Evolutionary conservation across 1,139 yeast genomes (phyloP), one percentile per base, ranked within the genome.

Genomic region (Pichia sp.): DNA sequence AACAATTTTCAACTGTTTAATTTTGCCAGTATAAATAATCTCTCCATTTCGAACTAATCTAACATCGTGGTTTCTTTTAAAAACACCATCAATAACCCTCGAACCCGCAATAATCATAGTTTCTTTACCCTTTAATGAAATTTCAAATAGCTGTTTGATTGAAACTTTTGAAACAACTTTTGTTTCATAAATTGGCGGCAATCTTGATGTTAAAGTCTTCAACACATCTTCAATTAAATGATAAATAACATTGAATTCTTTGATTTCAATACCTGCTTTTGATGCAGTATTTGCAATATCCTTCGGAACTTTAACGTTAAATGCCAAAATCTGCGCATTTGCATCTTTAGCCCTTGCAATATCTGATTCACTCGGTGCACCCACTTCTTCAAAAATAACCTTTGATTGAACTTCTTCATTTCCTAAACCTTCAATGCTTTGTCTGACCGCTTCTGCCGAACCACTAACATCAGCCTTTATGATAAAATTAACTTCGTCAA

Each of bases 381-480:
- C 99, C 3, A 93, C 97, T 41, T 84, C 91, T 49, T 83, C 77
- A 47, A 80, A 80, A 5, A 93, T 68, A 2, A 93, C 83, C 22
- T 75, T 71, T 6, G 93, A 80, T 55, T 74, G 73, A 14, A 93
- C 93, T 63, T 87, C 96, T 3, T 85, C 87, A 67, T 93, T 91
- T 4, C 98, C 98, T 28, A 93, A 70, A 8, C 84, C 84, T 57
- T 77, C 76, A 48, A 95, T 81, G 60, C 95, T 83, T 65, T 91
- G 97, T 42, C 74, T 78, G 10, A 68, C 67, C 13, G 84, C 84
- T 62, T 80, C 84, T 0, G 82, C 81, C 1, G 83, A 79, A 1
- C 84, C 84, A 62, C 85, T 84, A 0, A 93, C 98, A 68, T 95
- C 99, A 0, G 96, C 86, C 65, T 88, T 89, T 48, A 95, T 74